phyloP scores from a whole-genome alignment of 2,329 filamentous ascomycete genomes.

The Monosporascus sp. region DNA sequence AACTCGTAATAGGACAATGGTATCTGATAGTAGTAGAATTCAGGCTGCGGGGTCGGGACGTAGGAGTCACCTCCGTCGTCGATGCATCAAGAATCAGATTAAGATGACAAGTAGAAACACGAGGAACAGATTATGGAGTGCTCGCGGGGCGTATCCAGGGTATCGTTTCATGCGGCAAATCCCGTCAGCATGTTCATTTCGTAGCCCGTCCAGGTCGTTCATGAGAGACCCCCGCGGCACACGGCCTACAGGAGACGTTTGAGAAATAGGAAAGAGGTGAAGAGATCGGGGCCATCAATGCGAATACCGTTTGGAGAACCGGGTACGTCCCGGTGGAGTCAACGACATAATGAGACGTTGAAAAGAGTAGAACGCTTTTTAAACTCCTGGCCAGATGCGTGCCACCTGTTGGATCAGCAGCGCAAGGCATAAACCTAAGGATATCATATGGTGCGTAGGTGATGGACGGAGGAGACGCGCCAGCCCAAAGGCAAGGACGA shows the following conservation, averaged over 20 bases:
- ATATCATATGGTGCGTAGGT: slow-evolving; percentile 3
- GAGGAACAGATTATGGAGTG: too few relatives aligned
- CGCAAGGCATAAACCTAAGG: slow-evolving; percentile 5
- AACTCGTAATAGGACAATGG: too few relatives aligned
- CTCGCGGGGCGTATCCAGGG: too few relatives aligned
- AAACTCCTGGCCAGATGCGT: slow-evolving; percentile 16
- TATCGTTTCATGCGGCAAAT: too few relatives aligned
- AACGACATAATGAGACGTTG: slow-evolving; percentile 1
- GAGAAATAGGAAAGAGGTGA: neutral
- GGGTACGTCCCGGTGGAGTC: slow-evolving; percentile 4
- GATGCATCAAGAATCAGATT: neutral
- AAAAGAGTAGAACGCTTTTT: slow-evolving; percentile 5
- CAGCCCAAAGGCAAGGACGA: slow-evolving; percentile 7
- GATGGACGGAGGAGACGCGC: slow-evolving; percentile 2
- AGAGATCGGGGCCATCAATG: slow-evolving; percentile 8
- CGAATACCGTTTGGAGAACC: slow-evolving; percentile 6
- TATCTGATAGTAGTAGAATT: neutral
- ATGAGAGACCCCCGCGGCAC: slow-evolving; percentile 10
- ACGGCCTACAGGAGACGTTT: neutral
- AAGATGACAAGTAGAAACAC: too few relatives aligned
- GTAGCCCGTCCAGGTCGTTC: slow-evolving; percentile 23
- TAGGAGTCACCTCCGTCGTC: neutral
- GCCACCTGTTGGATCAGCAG: slow-evolving; percentile 5
- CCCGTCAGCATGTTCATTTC: slow-evolving; percentile 15
- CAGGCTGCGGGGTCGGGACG: neutral